Base-by-base conservation (phyloP, 768 basidiomycete genomes). In the Mycena leptocephala region DNA sequence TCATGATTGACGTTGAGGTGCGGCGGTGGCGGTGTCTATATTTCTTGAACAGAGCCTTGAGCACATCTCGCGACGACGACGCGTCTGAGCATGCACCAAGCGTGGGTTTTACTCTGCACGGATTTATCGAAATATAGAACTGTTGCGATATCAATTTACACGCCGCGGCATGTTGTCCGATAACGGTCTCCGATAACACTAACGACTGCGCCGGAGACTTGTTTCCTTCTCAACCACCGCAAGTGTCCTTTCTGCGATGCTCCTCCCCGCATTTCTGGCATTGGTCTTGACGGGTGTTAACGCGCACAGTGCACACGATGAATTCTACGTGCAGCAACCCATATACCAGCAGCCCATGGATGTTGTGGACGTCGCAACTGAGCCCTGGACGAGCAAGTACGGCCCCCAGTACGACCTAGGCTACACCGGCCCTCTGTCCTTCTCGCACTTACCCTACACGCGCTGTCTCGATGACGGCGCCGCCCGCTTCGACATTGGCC, bases 361-460 rank as follows among this genome's bases (percentile, higher is more conserved):
- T 39, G 39, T 70, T 14, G 74, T 66, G 9, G 75, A 76, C 59
- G 66, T 72, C 35, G 30, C 68, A 28, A 66, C 32, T 0, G 85
- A 87, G 64, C 85, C 86, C 55, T 92, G 91, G 90, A 83, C 87
- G 0, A 84, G 86, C 53, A 91, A 91, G 80, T 94, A 91, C 73
- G 92, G 92, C 9, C 70, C 82, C 1, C 89, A 91, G 67, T 83
- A 85, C 9, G 93, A 94, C 82, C 87, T 92, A 39, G 82, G 85
- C 4, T 95, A 92, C 85, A 88, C 90, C 7, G 94, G 94, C 6
- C 90, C 92, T 18, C 85, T 91, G 22, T 84, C 91, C 10, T 95
- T 95, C 83, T 93, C 94, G 20, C 94, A 94, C 79, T 83, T 93
- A 18, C 89, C 92, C 2, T 93, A 93, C 78, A 64, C 83, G 6